Evolutionary conservation across 164 flowering plant species (phyloP).

Genomic region (Vitis vinifera): ASM3070453v1 NC_081817.1:668001-668500

Average conservation of each 20-base stretch:
- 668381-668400: constrained; percentile 37
- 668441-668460: constrained; percentile 1
- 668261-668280: constrained; percentile 31
- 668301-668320: constrained; percentile 17
- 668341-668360: constrained; percentile 40
- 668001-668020: not conserved
- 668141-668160: not conserved
- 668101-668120: not conserved
- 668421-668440: constrained; percentile 14
- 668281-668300: not conserved
- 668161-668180: not conserved
- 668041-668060: too few relatives aligned
- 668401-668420: constrained; percentile 48
- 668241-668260: constrained; percentile 21
- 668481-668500: constrained; percentile 14
- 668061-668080: too few relatives aligned
- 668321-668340: constrained; percentile 10
- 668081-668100: not conserved
- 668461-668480: constrained; percentile 1
- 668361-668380: constrained; percentile 41
- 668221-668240: too few relatives aligned
- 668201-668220: not conserved
- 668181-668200: not conserved
- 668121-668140: not conserved
- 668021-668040: too few relatives aligned